Percentiles rank a stretch among this genome's conserved stretches.
Conservation (phyloP, 495 filamentous ascomycete genomes). For the Penicillium subrubescens region DNA sequence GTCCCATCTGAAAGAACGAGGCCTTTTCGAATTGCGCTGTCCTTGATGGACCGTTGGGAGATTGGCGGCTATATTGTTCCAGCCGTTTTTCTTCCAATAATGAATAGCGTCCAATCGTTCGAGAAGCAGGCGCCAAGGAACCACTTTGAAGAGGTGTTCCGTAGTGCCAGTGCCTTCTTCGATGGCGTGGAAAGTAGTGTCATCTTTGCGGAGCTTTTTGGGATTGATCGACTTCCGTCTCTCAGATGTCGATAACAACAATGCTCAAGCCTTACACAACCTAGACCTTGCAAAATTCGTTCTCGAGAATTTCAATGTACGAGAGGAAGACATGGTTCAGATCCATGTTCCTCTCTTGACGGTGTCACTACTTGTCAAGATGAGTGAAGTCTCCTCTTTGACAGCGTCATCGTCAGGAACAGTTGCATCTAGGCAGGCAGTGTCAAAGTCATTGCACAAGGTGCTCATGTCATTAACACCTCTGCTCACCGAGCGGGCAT, state of each 20-base stretch:
- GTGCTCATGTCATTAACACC: conserved; percentile 46
- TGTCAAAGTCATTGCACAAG: conserved; percentile 33
- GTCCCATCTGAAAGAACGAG: conserved; percentile 72
- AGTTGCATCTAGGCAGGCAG: conserved; percentile 22
- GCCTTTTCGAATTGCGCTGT: conserved; percentile 88
- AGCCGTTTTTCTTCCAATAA: conserved; percentile 82
- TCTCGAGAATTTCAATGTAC: conserved; percentile 84
- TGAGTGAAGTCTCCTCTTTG: conserved; percentile 32
- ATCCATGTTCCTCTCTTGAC: conserved; percentile 78
- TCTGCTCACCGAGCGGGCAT: conserved; percentile 70
- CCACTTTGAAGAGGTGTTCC: conserved; percentile 81
- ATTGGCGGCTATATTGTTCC: conserved; percentile 88
- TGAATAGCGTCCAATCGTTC: conserved; percentile 74
- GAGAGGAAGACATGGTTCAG: conserved; percentile 93
- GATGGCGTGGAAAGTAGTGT: conserved; percentile 93
- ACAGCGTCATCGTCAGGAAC: conserved; percentile 6
- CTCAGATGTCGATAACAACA: conserved; percentile 36
- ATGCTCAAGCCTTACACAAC: conserved; percentile 47
- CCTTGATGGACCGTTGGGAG: conserved; percentile 97
- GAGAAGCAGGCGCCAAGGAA: conserved; percentile 59
- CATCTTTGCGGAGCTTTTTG: conserved; percentile 83
- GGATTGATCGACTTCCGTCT: conserved; percentile 42
- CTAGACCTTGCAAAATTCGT: conserved; percentile 81
- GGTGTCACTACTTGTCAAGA: conserved; percentile 65
- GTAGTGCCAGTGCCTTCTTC: conserved; percentile 93